These are phyloP conservation scores for Ogataea pilisensis DNA, from an alignment of 805 yeast species.

Conservation along the genomic window DNA sequence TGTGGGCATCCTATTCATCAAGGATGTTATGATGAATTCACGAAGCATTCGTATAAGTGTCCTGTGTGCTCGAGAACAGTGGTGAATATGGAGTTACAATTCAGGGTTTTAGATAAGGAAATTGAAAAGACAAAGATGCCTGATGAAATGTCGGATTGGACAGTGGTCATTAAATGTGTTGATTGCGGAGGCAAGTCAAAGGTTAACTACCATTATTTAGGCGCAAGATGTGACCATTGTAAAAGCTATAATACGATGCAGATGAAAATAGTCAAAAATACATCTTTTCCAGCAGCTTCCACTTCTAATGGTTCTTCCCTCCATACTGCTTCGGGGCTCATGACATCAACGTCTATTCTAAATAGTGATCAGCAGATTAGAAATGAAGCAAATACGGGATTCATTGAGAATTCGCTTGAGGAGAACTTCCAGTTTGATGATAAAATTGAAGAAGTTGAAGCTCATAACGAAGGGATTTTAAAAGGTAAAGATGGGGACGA, in stretches of 20 bases:
- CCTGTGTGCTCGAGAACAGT: conserved; percentile 86
- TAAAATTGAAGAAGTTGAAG: conserved; percentile 7
- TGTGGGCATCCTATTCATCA: conserved; percentile 96
- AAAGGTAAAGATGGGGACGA: not conserved
- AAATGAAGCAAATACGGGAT: conserved; percentile 1
- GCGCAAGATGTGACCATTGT: conserved; percentile 84
- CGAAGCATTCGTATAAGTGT: conserved; percentile 83
- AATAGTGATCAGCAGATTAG: no score
- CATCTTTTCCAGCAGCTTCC: conserved; percentile 17
- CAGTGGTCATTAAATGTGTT: conserved; percentile 70
- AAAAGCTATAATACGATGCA: conserved; percentile 84
- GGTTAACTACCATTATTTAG: conserved; percentile 75
- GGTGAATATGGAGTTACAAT: conserved; percentile 83
- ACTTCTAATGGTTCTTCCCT: no score
- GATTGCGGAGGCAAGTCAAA: conserved; percentile 84
- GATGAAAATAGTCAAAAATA: conserved; percentile 64
- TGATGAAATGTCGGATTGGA: conserved; percentile 72
- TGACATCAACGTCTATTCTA: no score
- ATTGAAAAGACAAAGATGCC: conserved; percentile 75
- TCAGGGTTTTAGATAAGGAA: conserved; percentile 81
- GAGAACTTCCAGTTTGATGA: conserved; percentile 33
- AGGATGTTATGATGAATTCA: conserved; percentile 72
- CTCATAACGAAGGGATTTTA: not conserved
- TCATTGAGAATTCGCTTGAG: conserved; percentile 26
- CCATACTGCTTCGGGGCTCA: no score